phyloP scores from a whole-genome alignment of 208 protist species.

The Porcisia hertigi region DNA sequence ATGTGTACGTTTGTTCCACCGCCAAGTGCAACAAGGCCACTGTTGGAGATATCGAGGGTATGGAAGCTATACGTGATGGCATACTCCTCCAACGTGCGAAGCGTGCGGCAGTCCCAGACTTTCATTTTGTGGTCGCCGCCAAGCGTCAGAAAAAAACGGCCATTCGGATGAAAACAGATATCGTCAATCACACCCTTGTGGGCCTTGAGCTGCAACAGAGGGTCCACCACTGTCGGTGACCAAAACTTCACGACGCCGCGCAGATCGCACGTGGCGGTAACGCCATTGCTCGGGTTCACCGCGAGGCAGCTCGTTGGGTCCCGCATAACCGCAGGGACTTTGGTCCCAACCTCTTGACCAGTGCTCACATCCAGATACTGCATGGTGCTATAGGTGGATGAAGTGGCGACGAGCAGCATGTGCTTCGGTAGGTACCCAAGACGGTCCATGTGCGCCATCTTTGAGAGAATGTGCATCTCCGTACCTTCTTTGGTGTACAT shows the following conservation, averaged over 20 bases:
- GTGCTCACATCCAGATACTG: conserved; percentile 96
- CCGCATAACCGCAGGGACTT: conserved; percentile 73
- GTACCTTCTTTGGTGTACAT: conserved; percentile 98
- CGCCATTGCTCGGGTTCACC: conserved; percentile 95
- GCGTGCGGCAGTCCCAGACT: conserved; percentile 98
- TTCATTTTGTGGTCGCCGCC: conserved; percentile 96
- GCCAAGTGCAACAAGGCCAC: conserved; percentile 86
- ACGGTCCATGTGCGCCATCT: conserved; percentile 93
- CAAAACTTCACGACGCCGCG: conserved; percentile 96
- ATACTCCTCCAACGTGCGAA: conserved; percentile 89
- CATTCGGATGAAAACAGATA: conserved; percentile 85
- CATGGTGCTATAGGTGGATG: conserved; percentile 84
- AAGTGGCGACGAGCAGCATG: conserved; percentile 94
- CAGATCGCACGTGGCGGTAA: conserved; percentile 92
- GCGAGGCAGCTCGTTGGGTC: conserved; percentile 85
- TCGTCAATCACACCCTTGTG: conserved; percentile 91
- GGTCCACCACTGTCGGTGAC: conserved; percentile 94
- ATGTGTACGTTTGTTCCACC: conserved; percentile 83
- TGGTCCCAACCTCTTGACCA: conserved; percentile 87
- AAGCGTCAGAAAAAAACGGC: conserved; percentile 95
- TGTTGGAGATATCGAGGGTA: conserved; percentile 84
- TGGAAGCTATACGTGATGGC: conserved; percentile 81
- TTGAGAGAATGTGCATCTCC: conserved; percentile 97
- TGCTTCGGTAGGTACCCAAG: conserved; percentile 98
- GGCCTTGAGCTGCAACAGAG: conserved; percentile 95